A percentile compares a stretch with the other conserved stretches of the same genome.
Conservation (phyloP, 805 yeast species). For the Candida verbasci region DNA sequence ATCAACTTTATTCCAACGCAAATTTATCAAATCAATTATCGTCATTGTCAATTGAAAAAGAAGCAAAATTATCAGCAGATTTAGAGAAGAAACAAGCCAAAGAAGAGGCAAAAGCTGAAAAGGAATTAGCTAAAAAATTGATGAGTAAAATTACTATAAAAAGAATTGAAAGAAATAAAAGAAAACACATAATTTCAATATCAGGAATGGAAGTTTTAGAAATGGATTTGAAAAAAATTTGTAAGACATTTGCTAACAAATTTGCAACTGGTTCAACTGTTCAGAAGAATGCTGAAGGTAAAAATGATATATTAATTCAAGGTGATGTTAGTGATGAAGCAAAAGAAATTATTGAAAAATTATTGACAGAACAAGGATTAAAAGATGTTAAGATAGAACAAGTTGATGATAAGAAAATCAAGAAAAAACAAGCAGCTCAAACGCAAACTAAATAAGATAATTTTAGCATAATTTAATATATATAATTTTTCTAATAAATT, state of each 20-base stretch:
- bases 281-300: slow-evolving; percentile 83
- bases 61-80: slow-evolving; percentile 77
- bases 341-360: slow-evolving; percentile 63
- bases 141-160: slow-evolving; percentile 80
- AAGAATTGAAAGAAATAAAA: slow-evolving; percentile 84
- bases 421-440: slow-evolving; percentile 29
- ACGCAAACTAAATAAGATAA: background rate
- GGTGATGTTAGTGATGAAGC: slow-evolving; percentile 95
- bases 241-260: slow-evolving; percentile 88
- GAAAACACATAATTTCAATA: slow-evolving; percentile 82
- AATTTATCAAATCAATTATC: slow-evolving; percentile 54
- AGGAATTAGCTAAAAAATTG: slow-evolving; percentile 74
- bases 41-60: slow-evolving; percentile 63
- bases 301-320: slow-evolving; percentile 87
- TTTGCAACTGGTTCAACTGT: slow-evolving; percentile 97
- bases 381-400: slow-evolving; percentile 85
- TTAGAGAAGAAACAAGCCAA: slow-evolving; percentile 80
- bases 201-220: slow-evolving; percentile 86
- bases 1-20: slow-evolving; percentile 57
- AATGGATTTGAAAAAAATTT: slow-evolving; percentile 82
- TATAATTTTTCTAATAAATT: slow-evolving; percentile 3
- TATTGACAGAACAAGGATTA: slow-evolving; percentile 78
- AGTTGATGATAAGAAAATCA: slow-evolving; percentile 73
- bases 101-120: slow-evolving; percentile 79
- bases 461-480: background rate